These are phyloP conservation scores for Amanita molliuscula DNA, from an alignment of 768 basidiomycete species.

Conservation along the genomic window DNA sequence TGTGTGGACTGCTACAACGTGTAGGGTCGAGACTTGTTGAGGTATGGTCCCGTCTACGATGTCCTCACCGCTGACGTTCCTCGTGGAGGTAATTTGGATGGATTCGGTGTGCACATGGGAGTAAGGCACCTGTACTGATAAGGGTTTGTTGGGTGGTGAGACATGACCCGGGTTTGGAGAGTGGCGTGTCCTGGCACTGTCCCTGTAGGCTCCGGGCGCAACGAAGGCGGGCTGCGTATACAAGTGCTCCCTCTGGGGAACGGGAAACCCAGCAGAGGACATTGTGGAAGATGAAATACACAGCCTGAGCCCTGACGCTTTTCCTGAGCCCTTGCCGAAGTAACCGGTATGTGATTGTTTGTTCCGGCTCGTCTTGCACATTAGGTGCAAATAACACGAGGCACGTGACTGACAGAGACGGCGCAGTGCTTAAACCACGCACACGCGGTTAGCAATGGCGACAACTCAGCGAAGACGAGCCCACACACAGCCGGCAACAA, in stretches of 20 bases:
- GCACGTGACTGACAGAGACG: too few relatives aligned
- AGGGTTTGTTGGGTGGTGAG: neutral
- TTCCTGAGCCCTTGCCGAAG: too few relatives aligned
- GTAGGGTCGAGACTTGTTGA: neutral
- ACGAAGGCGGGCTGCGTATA: neutral
- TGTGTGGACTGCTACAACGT: neutral
- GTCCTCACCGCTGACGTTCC: neutral
- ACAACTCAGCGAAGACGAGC: slow-evolving; percentile 2
- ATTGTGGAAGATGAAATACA: neutral
- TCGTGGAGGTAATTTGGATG: neutral
- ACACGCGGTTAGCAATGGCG: neutral
- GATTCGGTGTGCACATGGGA: neutral
- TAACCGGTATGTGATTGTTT: too few relatives aligned
- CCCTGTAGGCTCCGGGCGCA: neutral
- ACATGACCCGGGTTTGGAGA: neutral
- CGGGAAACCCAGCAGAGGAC: neutral
- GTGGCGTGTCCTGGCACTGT: neutral
- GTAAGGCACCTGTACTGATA: neutral
- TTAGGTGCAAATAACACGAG: too few relatives aligned
- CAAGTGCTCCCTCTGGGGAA: neutral
- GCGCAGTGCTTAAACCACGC: too few relatives aligned
- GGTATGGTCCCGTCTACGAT: neutral
- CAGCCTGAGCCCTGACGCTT: neutral
- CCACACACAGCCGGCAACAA: neutral
- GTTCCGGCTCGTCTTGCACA: too few relatives aligned